Conservation (phyloP, 192 early-diverging fungal genomes). For the Chytriomyces sp. region DNA sequence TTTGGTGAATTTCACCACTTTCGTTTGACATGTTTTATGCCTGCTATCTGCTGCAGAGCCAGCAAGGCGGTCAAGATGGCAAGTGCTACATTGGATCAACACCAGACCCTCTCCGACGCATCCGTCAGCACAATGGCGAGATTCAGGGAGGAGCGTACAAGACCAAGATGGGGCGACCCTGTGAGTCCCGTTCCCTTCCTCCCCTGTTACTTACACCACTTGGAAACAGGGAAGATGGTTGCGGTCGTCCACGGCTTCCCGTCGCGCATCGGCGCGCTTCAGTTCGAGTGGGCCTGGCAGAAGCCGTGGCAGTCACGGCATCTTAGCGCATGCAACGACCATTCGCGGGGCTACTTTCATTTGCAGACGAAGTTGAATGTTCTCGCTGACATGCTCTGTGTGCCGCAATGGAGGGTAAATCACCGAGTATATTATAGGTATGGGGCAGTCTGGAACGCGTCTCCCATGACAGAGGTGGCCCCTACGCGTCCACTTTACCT, state of each 20-base stretch:
- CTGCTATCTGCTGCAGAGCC: constrained; percentile 52
- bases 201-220: neutral
- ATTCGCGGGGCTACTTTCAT: constrained; percentile 19
- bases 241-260: constrained; percentile 52
- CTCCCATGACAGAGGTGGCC: constrained; percentile 13
- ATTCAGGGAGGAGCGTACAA: constrained; percentile 57
- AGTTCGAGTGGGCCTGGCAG: constrained; percentile 40
- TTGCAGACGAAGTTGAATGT: constrained; percentile 43
- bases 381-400: constrained; percentile 38
- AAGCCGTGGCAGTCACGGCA: constrained; percentile 52
- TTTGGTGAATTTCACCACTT: neutral
- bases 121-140: constrained; percentile 61
- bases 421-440: neutral
- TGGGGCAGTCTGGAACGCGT: constrained; percentile 4
- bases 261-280: constrained; percentile 47
- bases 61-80: constrained; percentile 27
- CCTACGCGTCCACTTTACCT: constrained; percentile 12
- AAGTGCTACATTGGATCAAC: constrained; percentile 59
- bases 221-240: constrained; percentile 49
- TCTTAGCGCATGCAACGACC: constrained; percentile 31
- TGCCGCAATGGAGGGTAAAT: constrained; percentile 42
- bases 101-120: constrained; percentile 49
- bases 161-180: constrained; percentile 47
- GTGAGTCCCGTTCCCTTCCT: constrained; percentile 8
- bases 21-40: constrained; percentile 35